Percentiles rank a stretch among this genome's conserved stretches.
These are phyloP conservation scores for Psilocybe sp. DNA, from an alignment of 768 basidiomycete species.

Conservation along the genomic window DNA sequence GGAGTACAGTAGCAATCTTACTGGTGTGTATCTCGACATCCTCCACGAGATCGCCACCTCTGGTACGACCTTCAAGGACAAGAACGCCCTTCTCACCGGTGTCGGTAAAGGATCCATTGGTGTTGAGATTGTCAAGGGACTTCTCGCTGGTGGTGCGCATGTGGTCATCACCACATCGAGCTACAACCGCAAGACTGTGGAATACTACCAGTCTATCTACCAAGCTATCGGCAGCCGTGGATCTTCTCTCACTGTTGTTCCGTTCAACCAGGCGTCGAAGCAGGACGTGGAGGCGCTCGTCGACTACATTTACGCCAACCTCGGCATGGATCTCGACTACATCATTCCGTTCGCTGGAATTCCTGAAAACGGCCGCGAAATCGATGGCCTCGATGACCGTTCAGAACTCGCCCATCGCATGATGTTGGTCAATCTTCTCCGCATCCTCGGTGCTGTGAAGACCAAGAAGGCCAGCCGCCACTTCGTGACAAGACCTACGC, in stretches of 20 bases:
- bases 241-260: conserved; percentile 95
- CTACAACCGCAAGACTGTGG: conserved; percentile 92
- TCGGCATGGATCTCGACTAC: conserved; percentile 97
- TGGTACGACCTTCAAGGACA: conserved; percentile 98
- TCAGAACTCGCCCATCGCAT: conserved; percentile 98
- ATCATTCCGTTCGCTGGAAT: conserved; percentile 98
- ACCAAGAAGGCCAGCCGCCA: conserved; percentile 95
- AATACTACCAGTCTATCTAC: conserved; percentile 98
- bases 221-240: conserved; percentile 93
- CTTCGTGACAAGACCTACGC: conserved; percentile 96
- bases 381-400: conserved; percentile 94
- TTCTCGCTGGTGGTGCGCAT: conserved; percentile 93
- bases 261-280: conserved; percentile 98
- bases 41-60: conserved; percentile 98
- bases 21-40: conserved; percentile 93
- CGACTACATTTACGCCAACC: conserved; percentile 95
- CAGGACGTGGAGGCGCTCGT: conserved; percentile 98
- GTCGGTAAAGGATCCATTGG: conserved; percentile 98
- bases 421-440: conserved; percentile 96
- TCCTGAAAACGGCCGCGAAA: conserved; percentile 98
- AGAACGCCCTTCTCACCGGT: conserved; percentile 96
- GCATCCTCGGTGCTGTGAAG: conserved; percentile 96
- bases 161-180: conserved; percentile 98
- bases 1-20: conserved; percentile 98
- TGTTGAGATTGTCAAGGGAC: conserved; percentile 94